Base-by-base conservation (phyloP, 2,329 filamentous ascomycete genomes). In the Alternaria brassicicola region DNA sequence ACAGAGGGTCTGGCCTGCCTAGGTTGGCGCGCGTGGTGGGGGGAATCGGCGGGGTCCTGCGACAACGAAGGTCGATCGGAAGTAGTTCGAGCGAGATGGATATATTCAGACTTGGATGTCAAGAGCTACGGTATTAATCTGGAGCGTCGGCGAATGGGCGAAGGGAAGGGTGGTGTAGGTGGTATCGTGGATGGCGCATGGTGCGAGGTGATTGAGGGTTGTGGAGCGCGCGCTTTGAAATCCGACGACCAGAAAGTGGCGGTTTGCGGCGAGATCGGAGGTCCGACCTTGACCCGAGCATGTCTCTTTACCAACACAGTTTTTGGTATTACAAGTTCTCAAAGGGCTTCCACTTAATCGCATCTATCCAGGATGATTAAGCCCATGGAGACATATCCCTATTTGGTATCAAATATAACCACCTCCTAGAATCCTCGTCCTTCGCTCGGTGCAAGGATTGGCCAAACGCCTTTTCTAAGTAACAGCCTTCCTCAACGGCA, bases 221-320 rank as follows among this genome's bases (percentile, higher is more conserved):
- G 60, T 59, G 59, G 61, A 59, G 59, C 64, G 71, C 64, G 71
- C 69, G 71, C 69, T 73, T 73, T 70, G 65, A 71, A 73, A 74
- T 73, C 71, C 62, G 57, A 53, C 56, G 35, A 38, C 52, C 35
- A 52, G 51, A 59, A 64, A 63, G 69, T 72, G 67, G 71, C 69
- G 69, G 63, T 41, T 46, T 42, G 58, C 58, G 66, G 70, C 67
- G 66, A 61, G 45, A 68, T 69, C 69, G 69, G 69, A 68, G 64
- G 61, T 62, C 55, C 55, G 51, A 55, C 35, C 38, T 58, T 55
- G 15, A 42, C 38, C 55, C 55, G 51, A 58, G 38, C 33, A 47
- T n/a, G 30, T 23, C 12, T 31, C 38, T 15, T 9, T 19, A n/a
- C 21, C 6, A 45, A 30, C 42, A 19, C 31, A n/a, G 15, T 23